Evolutionary conservation across 1,284 basidiomycete species (phyloP), one percentile per base, ranked within the genome.

Genomic region (Ceratobasidium sp.): DNA sequence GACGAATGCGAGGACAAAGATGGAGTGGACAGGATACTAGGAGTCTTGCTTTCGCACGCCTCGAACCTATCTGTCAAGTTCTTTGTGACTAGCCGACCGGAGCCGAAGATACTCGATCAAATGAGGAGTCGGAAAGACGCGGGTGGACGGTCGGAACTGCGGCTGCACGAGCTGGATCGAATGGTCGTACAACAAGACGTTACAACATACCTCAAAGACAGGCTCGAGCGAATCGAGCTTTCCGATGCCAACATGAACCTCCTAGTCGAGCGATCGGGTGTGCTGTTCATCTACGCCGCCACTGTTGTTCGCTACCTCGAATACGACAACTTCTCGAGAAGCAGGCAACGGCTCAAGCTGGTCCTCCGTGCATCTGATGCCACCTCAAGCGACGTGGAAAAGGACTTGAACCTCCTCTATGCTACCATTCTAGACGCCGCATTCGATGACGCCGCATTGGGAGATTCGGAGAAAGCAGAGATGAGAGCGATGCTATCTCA

Each of bases 1-100:
- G 73, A 75, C 60, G 73, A 75, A 27, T 75, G 73, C 62, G 60
- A 54, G 2, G 52, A 75, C 35, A 41, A 66, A 55, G n/a, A 66
- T n/a, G 50, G 73, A 10, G 60, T 55, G 14, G 20, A 4, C 20
- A 23, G 10, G 35, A 41, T 75, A 8, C 35, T 75, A 16, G 20
- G 16, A 0, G 48, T 46, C 12, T 33, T 75, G 48, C 27, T 66
- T 20, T 30, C 27, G 8, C n/a, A 66, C 18, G 38, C 59, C 1
- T 20, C 59, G 1, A 52, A 66, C 2, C 46, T 75, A 3, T 35
- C 60, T 23, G 48, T 75, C 12, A 75, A 66, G 59, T 75, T 75
- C 50, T 65, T 75, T n/a, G 35, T 75, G 4, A 65, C 60, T 27
- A 75, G 73, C 23, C 60, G 73, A 30, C 73, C 73, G 30, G 73